These are phyloP conservation scores for Arxiozyma telluris DNA, from an alignment of 1,139 yeast species.

Conservation along the genomic window DNA sequence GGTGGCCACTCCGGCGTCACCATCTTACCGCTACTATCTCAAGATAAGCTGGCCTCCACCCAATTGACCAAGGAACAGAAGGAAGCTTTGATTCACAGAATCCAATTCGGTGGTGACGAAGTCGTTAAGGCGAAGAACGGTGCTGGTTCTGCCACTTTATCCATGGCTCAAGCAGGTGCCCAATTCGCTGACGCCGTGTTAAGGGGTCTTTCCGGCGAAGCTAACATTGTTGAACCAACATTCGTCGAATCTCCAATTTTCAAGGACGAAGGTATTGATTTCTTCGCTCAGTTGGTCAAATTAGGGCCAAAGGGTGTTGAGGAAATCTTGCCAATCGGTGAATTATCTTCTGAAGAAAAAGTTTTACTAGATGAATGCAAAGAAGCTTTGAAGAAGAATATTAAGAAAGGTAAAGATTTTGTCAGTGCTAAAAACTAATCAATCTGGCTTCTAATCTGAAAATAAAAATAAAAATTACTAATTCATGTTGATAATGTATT, in stretches of 20 bases:
- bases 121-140: conserved; percentile 98
- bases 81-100: conserved; percentile 78
- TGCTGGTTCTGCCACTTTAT: conserved; percentile 97
- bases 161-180: conserved; percentile 99
- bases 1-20: conserved; percentile 99
- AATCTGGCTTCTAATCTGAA: background rate
- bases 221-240: conserved; percentile 67
- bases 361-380: conserved; percentile 71
- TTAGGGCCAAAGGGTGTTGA: conserved; percentile 86
- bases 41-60: conserved; percentile 41
- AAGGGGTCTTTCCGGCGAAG: conserved; percentile 63
- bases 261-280: conserved; percentile 77
- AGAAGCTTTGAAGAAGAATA: conserved; percentile 71
- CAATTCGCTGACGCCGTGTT: conserved; percentile 84
- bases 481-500: background rate
- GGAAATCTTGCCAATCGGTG: conserved; percentile 58
- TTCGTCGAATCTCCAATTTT: conserved; percentile 75
- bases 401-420: conserved; percentile 64
- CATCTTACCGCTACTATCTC: conserved; percentile 82
- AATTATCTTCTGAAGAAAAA: conserved; percentile 52
- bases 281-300: conserved; percentile 87
- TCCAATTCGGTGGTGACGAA: conserved; percentile 98
- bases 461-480: background rate
- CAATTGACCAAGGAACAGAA: conserved; percentile 25
- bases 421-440: conserved; percentile 24